A percentile compares a stretch with the other conserved stretches of the same genome.
These are phyloP conservation scores for Talaromyces islandicus DNA, from an alignment of 2,329 filamentous ascomycete species.

Conservation along the genomic window DNA sequence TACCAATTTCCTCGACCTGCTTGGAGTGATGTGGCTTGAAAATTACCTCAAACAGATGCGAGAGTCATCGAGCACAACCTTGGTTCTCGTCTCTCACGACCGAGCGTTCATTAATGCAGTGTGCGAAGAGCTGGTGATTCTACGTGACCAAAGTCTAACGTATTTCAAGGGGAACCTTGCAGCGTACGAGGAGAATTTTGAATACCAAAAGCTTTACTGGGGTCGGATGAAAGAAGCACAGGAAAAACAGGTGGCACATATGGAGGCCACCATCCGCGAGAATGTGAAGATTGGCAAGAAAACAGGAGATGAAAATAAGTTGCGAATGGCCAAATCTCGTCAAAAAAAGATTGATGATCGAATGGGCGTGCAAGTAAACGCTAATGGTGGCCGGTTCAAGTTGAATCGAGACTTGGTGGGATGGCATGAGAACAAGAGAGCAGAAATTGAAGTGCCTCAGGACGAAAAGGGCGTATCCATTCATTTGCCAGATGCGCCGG, in stretches of 20 bases:
- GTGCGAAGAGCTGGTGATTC: slow-evolving; percentile 67
- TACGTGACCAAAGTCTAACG: slow-evolving; percentile 64
- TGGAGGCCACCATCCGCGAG: slow-evolving; percentile 69
- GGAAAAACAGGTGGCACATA: slow-evolving; percentile 72
- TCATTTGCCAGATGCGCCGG: slow-evolving; percentile 56
- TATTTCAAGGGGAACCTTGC: slow-evolving; percentile 71
- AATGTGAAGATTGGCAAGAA: slow-evolving; percentile 71
- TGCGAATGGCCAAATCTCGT: slow-evolving; percentile 76
- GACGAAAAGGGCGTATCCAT: slow-evolving; percentile 56
- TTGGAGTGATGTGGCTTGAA: slow-evolving; percentile 81
- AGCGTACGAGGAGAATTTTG: slow-evolving; percentile 62
- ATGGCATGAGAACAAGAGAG: slow-evolving; percentile 53
- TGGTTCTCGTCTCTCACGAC: slow-evolving; percentile 79
- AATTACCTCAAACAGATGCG: slow-evolving; percentile 58
- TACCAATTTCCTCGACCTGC: slow-evolving; percentile 77
- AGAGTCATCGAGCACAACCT: slow-evolving; percentile 52
- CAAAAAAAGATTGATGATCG: slow-evolving; percentile 81
- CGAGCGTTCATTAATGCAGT: slow-evolving; percentile 72
- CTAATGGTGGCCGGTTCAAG: slow-evolving; percentile 71
- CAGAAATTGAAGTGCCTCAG: slow-evolving; percentile 64
- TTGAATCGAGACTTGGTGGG: slow-evolving; percentile 68
- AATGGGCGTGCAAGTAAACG: slow-evolving; percentile 68
- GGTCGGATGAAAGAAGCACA: slow-evolving; percentile 74
- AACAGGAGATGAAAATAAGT: slow-evolving; percentile 75
- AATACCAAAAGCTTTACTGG: slow-evolving; percentile 60